Evolutionary conservation across 139 green algal species (phyloP), one percentile per base, ranked within the genome.

Genomic region (Chlorella sp.): DNA sequence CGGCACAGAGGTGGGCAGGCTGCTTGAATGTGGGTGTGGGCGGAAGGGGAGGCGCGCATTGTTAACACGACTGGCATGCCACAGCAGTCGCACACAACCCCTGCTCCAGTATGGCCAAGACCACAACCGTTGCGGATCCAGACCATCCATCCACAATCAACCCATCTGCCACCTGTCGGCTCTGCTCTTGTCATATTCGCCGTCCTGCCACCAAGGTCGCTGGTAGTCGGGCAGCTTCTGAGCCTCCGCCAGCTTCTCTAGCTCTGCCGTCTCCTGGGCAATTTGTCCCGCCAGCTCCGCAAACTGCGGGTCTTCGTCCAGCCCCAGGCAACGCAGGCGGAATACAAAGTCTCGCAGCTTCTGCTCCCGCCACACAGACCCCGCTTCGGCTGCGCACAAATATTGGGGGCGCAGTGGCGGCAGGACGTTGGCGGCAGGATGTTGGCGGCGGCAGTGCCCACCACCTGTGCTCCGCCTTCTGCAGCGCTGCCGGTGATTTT

Each of bases 121-220:
- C 73, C n/a, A 22, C 73, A 42, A 15, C 3, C n/a, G 2, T 7
- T 42, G 37, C 2, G 14, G 11, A 4, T 21, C 11, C 21, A 2
- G n/a, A 34, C 37, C 14, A 36, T 36, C 0, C 24, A 21, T 34
- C 48, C 21, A 82, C 34, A 0, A 12, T 42, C 2, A 32, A 40
- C 36, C 24, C 22, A 14, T 22, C 57, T 30, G 64, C 79, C 37
- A 88, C 91, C 83, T 91, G 86, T 95, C 93, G 1, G 93, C 92
- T 32, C 79, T 37, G 7, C 40, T 66, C 16, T 57, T 60, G 83
- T 94, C 90, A 48, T 94, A 94, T 36, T 95, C 93, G 28, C 93
- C 91, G 60, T 94, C 93, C 42, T 87, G 83, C 93, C 93, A 95
- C 93, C 93, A 95, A 28, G 87, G 89, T 26, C 37, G 66, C 66